Percentiles rank a stretch among this genome's conserved stretches.
These are phyloP conservation scores for Scleroderma bovista DNA, from an alignment of 768 basidiomycete species.

Conservation along the genomic window DNA sequence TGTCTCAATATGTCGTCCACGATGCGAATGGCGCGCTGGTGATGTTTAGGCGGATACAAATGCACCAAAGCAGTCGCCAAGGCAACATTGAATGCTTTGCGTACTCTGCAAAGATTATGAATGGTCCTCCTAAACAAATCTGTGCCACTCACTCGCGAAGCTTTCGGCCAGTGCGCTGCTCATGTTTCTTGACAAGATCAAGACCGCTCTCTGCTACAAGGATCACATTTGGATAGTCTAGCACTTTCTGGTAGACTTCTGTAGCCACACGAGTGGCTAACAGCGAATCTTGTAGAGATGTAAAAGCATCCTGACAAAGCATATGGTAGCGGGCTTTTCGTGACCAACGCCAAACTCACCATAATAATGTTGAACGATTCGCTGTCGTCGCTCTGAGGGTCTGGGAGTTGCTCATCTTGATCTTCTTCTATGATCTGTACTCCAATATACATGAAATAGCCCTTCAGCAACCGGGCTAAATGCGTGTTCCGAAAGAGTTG, in stretches of 20 bases:
- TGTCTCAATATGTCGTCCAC: constrained; percentile 64
- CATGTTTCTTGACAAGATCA: constrained; percentile 45
- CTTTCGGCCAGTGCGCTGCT: constrained; percentile 52
- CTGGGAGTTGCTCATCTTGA: constrained; percentile 11
- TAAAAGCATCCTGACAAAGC: constrained; percentile 47
- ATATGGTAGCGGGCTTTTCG: neutral
- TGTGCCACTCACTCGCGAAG: constrained; percentile 39
- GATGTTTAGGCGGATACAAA: constrained; percentile 86
- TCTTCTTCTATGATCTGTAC: constrained; percentile 39
- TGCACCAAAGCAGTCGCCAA: constrained; percentile 79
- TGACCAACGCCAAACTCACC: constrained; percentile 35
- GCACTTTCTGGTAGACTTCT: constrained; percentile 59
- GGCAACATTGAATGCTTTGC: constrained; percentile 61
- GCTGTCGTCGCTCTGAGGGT: constrained; percentile 23
- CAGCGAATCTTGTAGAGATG: constrained; percentile 47
- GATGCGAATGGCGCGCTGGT: constrained; percentile 67
- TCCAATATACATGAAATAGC: constrained; percentile 62
- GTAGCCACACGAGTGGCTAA: constrained; percentile 62
- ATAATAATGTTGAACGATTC: constrained; percentile 59
- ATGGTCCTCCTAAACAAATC: neutral
- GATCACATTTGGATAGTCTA: constrained; percentile 71
- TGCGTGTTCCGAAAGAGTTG: constrained; percentile 57
- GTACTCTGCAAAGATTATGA: constrained; percentile 39
- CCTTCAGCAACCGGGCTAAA: constrained; percentile 52
- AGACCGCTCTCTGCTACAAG: constrained; percentile 69